Conservation (phyloP, 78 protist genomes). For the Dictyostelium brefeldianum region DNA sequence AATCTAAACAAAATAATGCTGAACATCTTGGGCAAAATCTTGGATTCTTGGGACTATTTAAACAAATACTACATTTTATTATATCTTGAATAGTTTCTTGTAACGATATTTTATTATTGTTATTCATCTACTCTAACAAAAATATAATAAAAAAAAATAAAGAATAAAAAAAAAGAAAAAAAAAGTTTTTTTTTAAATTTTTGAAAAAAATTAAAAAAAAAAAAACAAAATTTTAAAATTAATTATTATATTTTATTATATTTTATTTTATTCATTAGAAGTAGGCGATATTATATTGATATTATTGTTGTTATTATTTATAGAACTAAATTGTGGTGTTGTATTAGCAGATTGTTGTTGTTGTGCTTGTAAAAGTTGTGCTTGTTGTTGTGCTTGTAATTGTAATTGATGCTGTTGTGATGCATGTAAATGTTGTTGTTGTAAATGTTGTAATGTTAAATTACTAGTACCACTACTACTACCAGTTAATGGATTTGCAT, state of each 20-base stretch:
- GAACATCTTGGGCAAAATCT: constrained; percentile 67
- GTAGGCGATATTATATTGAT: neutral
- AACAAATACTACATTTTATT: constrained; percentile 73
- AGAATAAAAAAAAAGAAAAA: constrained; percentile 1
- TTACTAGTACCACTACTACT: neutral
- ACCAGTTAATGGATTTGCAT: neutral
- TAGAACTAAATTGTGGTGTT: neutral
- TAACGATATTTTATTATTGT: constrained; percentile 15
- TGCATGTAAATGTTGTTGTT: constrained; percentile 5
- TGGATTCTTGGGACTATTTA: constrained; percentile 51
- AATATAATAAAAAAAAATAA: constrained; percentile 1
- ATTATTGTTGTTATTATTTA: neutral
- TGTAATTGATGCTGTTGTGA: neutral
- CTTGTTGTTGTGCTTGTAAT: neutral
- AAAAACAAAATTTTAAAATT: neutral
- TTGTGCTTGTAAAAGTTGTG: neutral
- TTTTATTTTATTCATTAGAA: neutral
- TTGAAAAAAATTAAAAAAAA: neutral
- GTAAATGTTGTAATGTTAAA: constrained; percentile 7
- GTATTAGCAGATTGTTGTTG: constrained; percentile 17
- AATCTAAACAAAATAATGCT: constrained; percentile 54
- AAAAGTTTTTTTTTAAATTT: neutral
- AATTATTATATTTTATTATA: neutral
- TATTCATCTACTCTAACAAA: constrained; percentile 16
- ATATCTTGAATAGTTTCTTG: constrained; percentile 76